These are phyloP conservation scores for Brassica rapa DNA, from an alignment of 345 rosid species.

Conservation along the genomic window DNA sequence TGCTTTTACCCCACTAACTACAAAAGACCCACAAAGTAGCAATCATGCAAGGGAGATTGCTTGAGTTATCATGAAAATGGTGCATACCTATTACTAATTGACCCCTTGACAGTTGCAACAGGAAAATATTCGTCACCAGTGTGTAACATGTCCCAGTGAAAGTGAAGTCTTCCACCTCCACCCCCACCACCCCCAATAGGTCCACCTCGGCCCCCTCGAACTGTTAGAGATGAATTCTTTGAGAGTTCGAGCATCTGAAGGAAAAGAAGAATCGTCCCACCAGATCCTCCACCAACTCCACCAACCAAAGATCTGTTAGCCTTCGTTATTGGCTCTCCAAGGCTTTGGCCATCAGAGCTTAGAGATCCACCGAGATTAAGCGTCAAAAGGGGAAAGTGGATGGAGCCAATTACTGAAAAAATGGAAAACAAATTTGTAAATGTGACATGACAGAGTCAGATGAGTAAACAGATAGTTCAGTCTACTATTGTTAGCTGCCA, in stretches of 20 bases:
- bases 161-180: conserved; percentile 98
- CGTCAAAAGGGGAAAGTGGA: conserved; percentile 71
- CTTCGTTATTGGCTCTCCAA: conserved; percentile 43
- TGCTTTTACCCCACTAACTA: neutral
- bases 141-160: conserved; percentile 89
- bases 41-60: too few species aligned
- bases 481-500: neutral
- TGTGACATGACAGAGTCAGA: conserved; percentile 14
- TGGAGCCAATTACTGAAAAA: conserved; percentile 82
- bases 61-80: too few species aligned
- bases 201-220: conserved; percentile 83
- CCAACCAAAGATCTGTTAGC: conserved; percentile 64
- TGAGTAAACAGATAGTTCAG: conserved; percentile 8
- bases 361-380: conserved; percentile 77
- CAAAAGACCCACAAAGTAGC: conserved; percentile 17
- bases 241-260: conserved; percentile 77
- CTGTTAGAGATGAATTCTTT: conserved; percentile 68
- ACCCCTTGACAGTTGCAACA: conserved; percentile 70
- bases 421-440: conserved; percentile 31
- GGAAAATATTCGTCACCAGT: conserved; percentile 76
- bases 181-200: conserved; percentile 94
- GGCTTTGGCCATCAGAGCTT: conserved; percentile 88
- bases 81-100: conserved; percentile 67
- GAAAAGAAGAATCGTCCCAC: conserved; percentile 96
- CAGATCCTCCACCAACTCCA: conserved; percentile 97